These are phyloP conservation scores for Colletotrichum tropicicola DNA, from an alignment of 2,329 filamentous ascomycete genomes.

Conservation along the genomic window DNA sequence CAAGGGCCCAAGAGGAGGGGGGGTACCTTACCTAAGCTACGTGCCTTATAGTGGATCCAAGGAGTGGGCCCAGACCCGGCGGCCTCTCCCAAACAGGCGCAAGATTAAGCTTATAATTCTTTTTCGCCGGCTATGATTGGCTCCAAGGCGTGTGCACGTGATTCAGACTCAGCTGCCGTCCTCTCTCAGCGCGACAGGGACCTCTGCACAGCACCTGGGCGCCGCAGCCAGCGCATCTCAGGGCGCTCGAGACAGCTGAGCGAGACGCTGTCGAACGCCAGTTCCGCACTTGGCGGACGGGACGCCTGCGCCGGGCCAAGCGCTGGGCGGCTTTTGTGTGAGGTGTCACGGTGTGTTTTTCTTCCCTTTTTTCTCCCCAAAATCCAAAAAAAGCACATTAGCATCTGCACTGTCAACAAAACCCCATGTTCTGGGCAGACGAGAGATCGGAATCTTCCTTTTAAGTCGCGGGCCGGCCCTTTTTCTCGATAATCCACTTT, in stretches of 20 bases:
- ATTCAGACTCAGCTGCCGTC: background rate
- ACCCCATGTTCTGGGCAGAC: too few species aligned
- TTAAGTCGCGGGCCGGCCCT: slow-evolving; percentile 8
- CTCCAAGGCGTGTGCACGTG: background rate
- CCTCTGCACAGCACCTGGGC: too few species aligned
- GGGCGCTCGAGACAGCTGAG: too few species aligned
- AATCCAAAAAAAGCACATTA: too few species aligned
- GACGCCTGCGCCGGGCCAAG: slow-evolving; percentile 19
- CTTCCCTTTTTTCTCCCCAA: background rate
- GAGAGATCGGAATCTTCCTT: too few species aligned
- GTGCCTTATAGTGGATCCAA: too few species aligned
- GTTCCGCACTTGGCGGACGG: slow-evolving; percentile 22
- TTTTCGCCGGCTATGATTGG: background rate
- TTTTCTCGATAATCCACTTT: background rate
- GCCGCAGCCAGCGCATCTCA: too few species aligned
- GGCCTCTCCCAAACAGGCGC: slow-evolving; percentile 20
- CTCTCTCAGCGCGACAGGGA: background rate
- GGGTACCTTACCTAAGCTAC: too few species aligned
- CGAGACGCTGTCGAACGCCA: too few species aligned
- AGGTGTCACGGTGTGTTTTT: background rate
- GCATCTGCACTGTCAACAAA: too few species aligned
- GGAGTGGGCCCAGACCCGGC: background rate
- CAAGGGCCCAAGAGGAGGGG: background rate
- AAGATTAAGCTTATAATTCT: slow-evolving; percentile 24
- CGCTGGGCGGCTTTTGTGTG: background rate